A percentile compares a stretch with the other conserved stretches of the same genome.
Conservation (phyloP, 352 stramenopile genomes). For the Globisporangium apiculatum region DNA sequence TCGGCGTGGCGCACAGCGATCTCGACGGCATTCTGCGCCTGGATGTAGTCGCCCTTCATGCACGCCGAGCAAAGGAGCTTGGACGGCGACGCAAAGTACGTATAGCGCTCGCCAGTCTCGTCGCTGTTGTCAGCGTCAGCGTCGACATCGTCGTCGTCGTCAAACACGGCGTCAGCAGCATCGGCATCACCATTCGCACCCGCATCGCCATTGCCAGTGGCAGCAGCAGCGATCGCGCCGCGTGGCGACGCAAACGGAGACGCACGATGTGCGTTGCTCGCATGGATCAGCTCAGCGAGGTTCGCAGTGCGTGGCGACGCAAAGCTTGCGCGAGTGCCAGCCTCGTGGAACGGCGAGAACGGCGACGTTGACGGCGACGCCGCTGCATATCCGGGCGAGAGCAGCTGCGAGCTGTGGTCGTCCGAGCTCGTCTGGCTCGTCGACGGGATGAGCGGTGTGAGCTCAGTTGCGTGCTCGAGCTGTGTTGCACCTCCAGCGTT, state of each 20-base stretch:
- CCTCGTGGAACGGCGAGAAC: conserved; percentile 23
- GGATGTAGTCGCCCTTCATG: conserved; percentile 68
- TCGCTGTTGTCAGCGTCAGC: conserved; percentile 18
- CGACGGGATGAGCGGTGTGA: conserved; percentile 45
- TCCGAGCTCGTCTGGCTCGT: conserved; percentile 16
- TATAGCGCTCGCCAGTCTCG: conserved; percentile 14
- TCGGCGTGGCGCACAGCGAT: conserved; percentile 36
- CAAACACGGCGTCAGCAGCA: not conserved
- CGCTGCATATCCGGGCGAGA: conserved; percentile 41
- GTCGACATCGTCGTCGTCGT: conserved; percentile 9
- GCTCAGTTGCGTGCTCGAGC: conserved; percentile 24
- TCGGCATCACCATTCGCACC: no score
- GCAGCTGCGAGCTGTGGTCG: conserved; percentile 11
- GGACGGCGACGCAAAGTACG: conserved; percentile 53
- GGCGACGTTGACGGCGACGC: conserved; percentile 18
- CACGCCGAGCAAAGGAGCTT: conserved; percentile 65
- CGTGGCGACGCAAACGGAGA: not conserved
- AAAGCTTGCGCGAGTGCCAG: conserved; percentile 4
- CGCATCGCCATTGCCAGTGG: no score
- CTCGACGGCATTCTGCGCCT: conserved; percentile 59
- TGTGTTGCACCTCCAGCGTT: conserved; percentile 1
- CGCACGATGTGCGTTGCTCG: not conserved
- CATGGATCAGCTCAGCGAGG: conserved; percentile 6
- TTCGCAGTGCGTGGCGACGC: conserved; percentile 1
- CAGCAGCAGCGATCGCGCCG: no score